Percentiles rank a stretch among this genome's conserved stretches.
These are phyloP conservation scores for Achaetomiella virescens DNA, from an alignment of 495 filamentous ascomycete species.

Conservation along the genomic window DNA sequence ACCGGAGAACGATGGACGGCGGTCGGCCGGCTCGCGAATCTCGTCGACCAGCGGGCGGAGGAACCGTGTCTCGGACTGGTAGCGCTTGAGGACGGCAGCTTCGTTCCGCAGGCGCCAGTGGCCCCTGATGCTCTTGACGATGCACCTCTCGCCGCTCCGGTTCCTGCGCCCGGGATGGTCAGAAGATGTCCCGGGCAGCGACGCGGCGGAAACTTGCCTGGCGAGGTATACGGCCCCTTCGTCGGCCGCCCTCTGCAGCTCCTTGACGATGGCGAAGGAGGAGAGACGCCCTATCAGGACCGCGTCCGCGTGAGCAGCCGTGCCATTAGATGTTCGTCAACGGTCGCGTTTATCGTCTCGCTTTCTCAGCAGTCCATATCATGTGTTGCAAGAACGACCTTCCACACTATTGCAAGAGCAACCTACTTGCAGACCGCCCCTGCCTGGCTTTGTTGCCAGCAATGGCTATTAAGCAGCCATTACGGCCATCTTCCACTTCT, in stretches of 20 bases:
- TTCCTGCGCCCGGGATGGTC: too few relatives aligned
- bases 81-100: conserved; percentile 36
- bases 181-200: too few relatives aligned
- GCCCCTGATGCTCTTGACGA: conserved; percentile 33
- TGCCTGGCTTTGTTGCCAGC: too few relatives aligned
- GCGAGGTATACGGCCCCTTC: conserved; percentile 34
- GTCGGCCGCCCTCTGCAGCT: conserved; percentile 15
- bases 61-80: conserved; percentile 30
- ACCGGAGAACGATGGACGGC: conserved; percentile 36
- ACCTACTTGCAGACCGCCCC: too few relatives aligned
- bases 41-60: conserved; percentile 37
- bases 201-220: conserved; percentile 23
- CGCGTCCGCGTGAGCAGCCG: conserved; percentile 10
- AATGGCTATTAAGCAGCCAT: too few relatives aligned
- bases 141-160: too few relatives aligned
- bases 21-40: conserved; percentile 34
- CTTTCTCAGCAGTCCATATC: conserved; percentile 5
- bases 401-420: too few relatives aligned
- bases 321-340: conserved; percentile 10
- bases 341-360: conserved; percentile 11
- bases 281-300: conserved; percentile 16
- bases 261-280: conserved; percentile 14
- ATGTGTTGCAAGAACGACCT: too few relatives aligned
- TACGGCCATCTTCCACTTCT: too few relatives aligned
- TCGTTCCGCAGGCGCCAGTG: conserved; percentile 39